Base-by-base conservation (phyloP, 2,329 filamentous ascomycete species). In the Microdochium trichocladiopsis region DNA sequence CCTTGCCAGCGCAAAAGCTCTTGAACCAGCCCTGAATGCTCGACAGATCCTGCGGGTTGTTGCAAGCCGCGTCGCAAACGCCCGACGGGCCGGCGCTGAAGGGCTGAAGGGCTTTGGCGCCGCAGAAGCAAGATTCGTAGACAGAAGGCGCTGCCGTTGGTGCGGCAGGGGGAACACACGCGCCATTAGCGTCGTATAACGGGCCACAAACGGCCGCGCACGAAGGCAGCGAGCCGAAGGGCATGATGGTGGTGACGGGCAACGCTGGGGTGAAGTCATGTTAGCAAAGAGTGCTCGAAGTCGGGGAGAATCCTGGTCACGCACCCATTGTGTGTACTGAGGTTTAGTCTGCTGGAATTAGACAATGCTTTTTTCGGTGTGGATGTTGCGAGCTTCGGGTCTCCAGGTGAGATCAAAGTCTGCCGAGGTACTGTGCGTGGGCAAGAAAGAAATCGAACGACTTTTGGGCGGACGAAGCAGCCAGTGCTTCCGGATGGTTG, bases 41-140 rank as follows among this genome's bases (percentile, higher is more conserved):
- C 14, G 68, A 61, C 48, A 85, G 70, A 48, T 82, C 82, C 48
- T 67, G 65, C 0, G 76, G 60, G 2, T 73, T 66, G 8, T 68
- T 71, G 61, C 87, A 90, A 22, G 72, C 74, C 16, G 69, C 61
- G 54, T 83, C 79, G 69, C 89, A 92, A 14, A 88, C 77, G 4
- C 80, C 80, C 4, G 74, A 69, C 3, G 78, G 74, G 31, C 75
- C 78, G 11, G 72, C 70, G 28, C 79, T 78, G 52, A 90, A 83
- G 9, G 75, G 67, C 3, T 75, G 70, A 2, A 94, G 76, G 22
- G 77, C 71, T 12, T 74, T 57, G 49, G 86, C 82, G 60, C 76
- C 72, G 71, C 90, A 95, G 72, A 95, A 91, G 70, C 90, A 95
- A 33, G 76, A 73, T 50, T 82, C 74, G 66, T 87, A 89, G 45